Evolutionary conservation across 768 basidiomycete genomes (phyloP).

Genomic region (Butyriboletus loyo): DNA sequence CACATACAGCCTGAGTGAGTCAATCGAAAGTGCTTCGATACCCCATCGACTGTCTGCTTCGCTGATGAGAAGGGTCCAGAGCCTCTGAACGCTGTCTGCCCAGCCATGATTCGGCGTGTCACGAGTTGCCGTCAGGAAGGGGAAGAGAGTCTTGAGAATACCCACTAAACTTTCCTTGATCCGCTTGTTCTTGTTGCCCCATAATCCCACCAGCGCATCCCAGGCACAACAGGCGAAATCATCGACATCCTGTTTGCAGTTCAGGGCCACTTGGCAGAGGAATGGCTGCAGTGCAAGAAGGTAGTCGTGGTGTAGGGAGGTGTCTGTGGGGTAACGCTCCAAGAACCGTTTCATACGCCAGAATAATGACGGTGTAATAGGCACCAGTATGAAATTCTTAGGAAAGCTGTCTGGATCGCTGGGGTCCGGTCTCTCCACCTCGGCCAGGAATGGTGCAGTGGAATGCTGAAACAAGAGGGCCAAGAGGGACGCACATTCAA

Average conservation of each 20-base stretch:
- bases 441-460: constrained; percentile 53
- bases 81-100: constrained; percentile 45
- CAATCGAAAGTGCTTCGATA: constrained; percentile 61
- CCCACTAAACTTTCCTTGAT: constrained; percentile 79
- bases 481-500: constrained; percentile 69
- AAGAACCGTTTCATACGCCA: constrained; percentile 61
- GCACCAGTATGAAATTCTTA: constrained; percentile 22
- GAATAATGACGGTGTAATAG: constrained; percentile 49
- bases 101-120: constrained; percentile 36
- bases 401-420: constrained; percentile 29
- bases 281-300: constrained; percentile 65
- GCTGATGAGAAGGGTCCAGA: constrained; percentile 55
- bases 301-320: constrained; percentile 75
- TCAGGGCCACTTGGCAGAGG: constrained; percentile 76
- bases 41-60: constrained; percentile 67
- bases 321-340: constrained; percentile 62
- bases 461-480: constrained; percentile 56
- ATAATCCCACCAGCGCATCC: constrained; percentile 62
- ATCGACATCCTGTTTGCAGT: constrained; percentile 57
- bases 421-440: constrained; percentile 28
- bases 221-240: constrained; percentile 62
- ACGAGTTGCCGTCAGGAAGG: constrained; percentile 53
- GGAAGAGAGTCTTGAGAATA: constrained; percentile 69
- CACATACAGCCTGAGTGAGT: constrained; percentile 57
- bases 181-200: constrained; percentile 73